Evolutionary conservation across 208 protist species (phyloP).

Genomic region (Trypanosoma avium): DNA sequence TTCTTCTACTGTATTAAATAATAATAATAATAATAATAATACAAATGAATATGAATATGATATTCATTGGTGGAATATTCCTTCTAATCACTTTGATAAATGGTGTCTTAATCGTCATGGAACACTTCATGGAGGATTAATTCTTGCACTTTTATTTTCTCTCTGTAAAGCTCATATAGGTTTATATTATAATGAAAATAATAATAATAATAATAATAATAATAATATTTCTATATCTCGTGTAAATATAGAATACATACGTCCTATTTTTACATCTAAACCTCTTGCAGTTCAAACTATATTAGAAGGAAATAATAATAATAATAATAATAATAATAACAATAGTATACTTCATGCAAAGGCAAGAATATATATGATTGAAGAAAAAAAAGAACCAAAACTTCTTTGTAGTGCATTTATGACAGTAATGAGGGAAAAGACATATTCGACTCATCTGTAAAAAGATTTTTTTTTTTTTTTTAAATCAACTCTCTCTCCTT

Average conservation of each 20-base stretch:
- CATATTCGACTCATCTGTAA: background rate
- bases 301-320: background rate
- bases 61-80: conserved; percentile 13
- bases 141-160: conserved; percentile 20
- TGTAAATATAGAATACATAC: conserved; percentile 9
- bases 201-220: background rate
- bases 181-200: background rate
- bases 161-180: conserved; percentile 20
- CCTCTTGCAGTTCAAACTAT: background rate
- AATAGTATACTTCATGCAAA: background rate
- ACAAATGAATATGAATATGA: too few species aligned
- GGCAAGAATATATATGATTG: background rate
- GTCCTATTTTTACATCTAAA: conserved; percentile 2
- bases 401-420: conserved; percentile 6
- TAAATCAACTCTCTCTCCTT: too few species aligned
- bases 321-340: background rate
- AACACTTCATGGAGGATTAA: conserved; percentile 28
- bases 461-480: background rate
- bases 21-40: too few species aligned
- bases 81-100: background rate
- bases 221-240: background rate
- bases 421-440: background rate
- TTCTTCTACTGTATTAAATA: too few species aligned
- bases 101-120: conserved; percentile 32
- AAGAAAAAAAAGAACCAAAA: background rate